Conservation (phyloP, 139 green algal genomes). For the Chlorella sp. region DNA sequence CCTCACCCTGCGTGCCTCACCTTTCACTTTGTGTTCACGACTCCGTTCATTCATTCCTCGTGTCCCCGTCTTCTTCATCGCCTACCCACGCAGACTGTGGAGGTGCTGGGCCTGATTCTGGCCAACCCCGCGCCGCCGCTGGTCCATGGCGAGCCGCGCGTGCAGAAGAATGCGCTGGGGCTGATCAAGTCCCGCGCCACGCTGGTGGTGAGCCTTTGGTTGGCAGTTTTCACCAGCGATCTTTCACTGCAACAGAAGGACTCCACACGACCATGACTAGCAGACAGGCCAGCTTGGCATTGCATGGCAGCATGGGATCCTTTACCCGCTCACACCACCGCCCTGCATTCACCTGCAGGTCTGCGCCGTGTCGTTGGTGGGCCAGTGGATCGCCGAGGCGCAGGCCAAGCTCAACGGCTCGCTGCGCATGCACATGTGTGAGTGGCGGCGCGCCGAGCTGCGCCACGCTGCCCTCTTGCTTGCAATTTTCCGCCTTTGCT, state of each 20-base stretch:
- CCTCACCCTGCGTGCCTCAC: too few relatives aligned
- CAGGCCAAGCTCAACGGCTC: constrained; percentile 52
- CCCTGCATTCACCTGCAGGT: constrained; percentile 28
- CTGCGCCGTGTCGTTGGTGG: constrained; percentile 75
- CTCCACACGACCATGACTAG: too few relatives aligned
- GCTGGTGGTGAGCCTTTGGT: constrained; percentile 52
- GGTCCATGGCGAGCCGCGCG: neutral
- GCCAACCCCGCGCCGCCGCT: constrained; percentile 51
- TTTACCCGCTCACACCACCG: too few relatives aligned
- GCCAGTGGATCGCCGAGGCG: constrained; percentile 75
- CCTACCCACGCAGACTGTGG: constrained; percentile 74
- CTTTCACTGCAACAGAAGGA: too few relatives aligned
- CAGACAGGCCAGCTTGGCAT: too few relatives aligned
- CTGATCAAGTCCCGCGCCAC: constrained; percentile 46
- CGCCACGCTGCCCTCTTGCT: neutral
- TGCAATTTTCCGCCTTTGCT: neutral
- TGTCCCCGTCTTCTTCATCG: too few relatives aligned
- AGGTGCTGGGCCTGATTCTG: constrained; percentile 73
- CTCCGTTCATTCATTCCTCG: neutral
- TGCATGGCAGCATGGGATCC: too few relatives aligned
- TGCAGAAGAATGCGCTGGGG: neutral
- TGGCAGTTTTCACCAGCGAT: too few relatives aligned
- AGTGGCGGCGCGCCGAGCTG: too few relatives aligned
- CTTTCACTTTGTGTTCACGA: too few relatives aligned
- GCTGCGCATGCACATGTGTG: constrained; percentile 67